These are phyloP conservation scores for Pichia heedii DNA, from an alignment of 805 yeast genomes.

Conservation along the genomic window DNA sequence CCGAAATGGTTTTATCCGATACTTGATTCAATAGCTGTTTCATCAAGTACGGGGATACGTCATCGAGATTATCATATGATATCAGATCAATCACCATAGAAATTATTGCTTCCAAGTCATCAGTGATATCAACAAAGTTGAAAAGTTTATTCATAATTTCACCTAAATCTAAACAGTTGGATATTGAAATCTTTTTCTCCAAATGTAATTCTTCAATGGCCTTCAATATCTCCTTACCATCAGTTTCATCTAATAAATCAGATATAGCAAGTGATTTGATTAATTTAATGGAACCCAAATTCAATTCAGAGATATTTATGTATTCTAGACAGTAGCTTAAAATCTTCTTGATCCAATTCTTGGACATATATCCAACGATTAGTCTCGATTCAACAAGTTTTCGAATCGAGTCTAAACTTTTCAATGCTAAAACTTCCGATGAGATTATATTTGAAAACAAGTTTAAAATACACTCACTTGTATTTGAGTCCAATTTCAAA, in stretches of 20 bases:
- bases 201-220: constrained; percentile 7
- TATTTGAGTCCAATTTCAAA: constrained; percentile 5
- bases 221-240: constrained; percentile 3
- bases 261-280: constrained; percentile 8
- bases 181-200: constrained; percentile 9
- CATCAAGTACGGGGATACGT: constrained; percentile 15
- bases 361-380: not conserved
- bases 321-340: constrained; percentile 15
- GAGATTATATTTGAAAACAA: constrained; percentile 20
- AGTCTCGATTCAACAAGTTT: constrained; percentile 11
- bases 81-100: constrained; percentile 13
- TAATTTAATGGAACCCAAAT: constrained; percentile 13
- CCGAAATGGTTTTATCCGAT: constrained; percentile 9
- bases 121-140: not conserved
- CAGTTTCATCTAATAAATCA: constrained; percentile 7
- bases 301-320: constrained; percentile 15
- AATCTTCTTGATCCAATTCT: constrained; percentile 16
- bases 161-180: constrained; percentile 7
- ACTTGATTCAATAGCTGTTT: constrained; percentile 12
- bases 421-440: constrained; percentile 22
- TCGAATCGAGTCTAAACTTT: constrained; percentile 16
- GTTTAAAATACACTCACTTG: constrained; percentile 6
- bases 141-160: constrained; percentile 11
- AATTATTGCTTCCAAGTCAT: constrained; percentile 8
- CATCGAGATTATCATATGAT: constrained; percentile 12